These are phyloP conservation scores for Myxozyma melibiosi DNA, from an alignment of 805 yeast species.

Conservation along the genomic window DNA sequence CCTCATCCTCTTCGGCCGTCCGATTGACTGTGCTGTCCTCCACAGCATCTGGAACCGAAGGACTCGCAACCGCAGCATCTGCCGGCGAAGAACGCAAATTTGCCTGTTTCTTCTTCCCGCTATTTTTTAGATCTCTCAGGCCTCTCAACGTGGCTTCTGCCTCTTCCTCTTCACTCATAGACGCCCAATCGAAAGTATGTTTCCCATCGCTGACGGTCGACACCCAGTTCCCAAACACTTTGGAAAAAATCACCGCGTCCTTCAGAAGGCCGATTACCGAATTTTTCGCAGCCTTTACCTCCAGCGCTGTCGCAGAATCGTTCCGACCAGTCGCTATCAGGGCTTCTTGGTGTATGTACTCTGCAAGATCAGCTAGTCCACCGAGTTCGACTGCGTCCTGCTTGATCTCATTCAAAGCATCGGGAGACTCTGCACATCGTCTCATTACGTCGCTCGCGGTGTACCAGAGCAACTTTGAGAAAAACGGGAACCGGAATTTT, in stretches of 20 bases:
- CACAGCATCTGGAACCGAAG: no score
- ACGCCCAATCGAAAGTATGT: constrained; percentile 25
- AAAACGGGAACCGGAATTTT: constrained; percentile 76
- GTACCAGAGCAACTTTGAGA: constrained; percentile 69
- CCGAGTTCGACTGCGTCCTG: not conserved
- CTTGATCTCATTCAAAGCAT: not conserved
- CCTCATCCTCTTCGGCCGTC: not conserved
- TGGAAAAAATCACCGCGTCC: constrained; percentile 18
- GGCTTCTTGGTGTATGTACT: constrained; percentile 21
- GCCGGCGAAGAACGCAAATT: not conserved
- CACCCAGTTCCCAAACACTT: constrained; percentile 26
- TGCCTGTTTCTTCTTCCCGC: not conserved
- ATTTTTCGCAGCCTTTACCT: constrained; percentile 25
- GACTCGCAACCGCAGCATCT: not conserved
- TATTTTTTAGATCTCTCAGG: not conserved
- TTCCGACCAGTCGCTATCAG: constrained; percentile 16
- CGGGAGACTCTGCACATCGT: not conserved
- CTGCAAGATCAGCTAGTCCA: constrained; percentile 19
- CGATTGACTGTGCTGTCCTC: not conserved
- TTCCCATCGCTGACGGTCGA: not conserved
- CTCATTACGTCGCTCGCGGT: constrained; percentile 52
- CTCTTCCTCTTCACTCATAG: constrained; percentile 23
- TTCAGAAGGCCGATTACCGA: constrained; percentile 15
- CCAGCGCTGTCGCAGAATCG: constrained; percentile 14
- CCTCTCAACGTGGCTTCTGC: not conserved